Evolutionary conservation across 345 rosid species (phyloP), one percentile per base, ranked within the genome.

Genomic region (Arabis alpina): DNA sequence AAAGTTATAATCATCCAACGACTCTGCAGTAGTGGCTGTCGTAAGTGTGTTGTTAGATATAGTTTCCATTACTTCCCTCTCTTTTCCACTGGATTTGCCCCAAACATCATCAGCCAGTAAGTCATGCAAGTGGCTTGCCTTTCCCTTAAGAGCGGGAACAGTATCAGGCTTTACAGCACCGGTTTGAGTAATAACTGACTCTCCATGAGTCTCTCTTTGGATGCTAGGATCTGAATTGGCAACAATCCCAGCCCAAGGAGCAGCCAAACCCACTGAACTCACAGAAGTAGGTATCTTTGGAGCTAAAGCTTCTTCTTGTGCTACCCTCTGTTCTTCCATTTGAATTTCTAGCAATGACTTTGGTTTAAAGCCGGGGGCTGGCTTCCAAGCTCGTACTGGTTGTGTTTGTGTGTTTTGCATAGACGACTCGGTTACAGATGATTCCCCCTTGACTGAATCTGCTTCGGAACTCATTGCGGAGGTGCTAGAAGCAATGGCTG

Each of bases 271-370:
- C 58, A 66, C 50, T 40, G 93, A 72, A 69, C 37, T 75, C 39
- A 79, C 82, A 60, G 83, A 62, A 47, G 80, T 13, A 57, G 75
- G 59, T n/a, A 65, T 52, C 68, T 90, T 93, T 45, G 92, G 75
- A 63, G 83, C 91, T 48, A 78, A 70, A 41, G 80, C 69, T 80
- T 87, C 91, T 3, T 75, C 72, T 77, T 82, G 88, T 23, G 85
- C 83, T 72, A 57, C 89, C 84, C 78, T 87, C 74, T 88, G 89
- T 77, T 95, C 98, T 73, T 95, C 99, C 85, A 81, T 83, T 76
- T 95, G 99, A 81, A 95, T 95, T 82, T 95, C 99, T 80, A 95
- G 76, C 70, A 95, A 76, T 30, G 99, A 92, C 84, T 87, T 95
- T 11, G 96, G 85, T 82, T 85, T 95, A 82, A 88, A 84, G 75